Conservation (phyloP, 768 basidiomycete genomes). For the Baorangia bicolor region DNA sequence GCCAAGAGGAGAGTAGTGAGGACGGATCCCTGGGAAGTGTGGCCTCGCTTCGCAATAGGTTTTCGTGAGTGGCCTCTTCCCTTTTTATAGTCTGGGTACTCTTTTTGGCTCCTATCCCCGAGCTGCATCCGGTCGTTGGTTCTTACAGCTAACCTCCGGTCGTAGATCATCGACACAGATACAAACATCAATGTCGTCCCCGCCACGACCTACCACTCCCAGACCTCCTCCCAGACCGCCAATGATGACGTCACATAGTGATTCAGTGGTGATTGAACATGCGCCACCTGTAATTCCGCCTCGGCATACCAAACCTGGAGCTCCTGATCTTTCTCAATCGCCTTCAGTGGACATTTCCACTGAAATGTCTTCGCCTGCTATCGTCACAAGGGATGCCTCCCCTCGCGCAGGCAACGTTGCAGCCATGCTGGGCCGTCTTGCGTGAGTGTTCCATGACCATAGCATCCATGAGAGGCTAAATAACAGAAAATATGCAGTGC, state of each 20-base stretch:
- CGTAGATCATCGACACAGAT: conserved; percentile 10
- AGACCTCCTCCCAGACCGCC: conserved; percentile 15
- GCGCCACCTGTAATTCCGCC: conserved; percentile 14
- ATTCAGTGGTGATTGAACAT: conserved; percentile 13
- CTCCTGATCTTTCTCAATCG: conserved; percentile 4
- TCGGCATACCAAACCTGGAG: conserved; percentile 15
- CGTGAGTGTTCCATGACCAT: conserved; percentile 11
- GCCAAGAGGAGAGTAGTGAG: conserved; percentile 12
- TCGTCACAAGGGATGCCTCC: neutral
- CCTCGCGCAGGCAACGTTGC: conserved; percentile 32
- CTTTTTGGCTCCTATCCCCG: neutral
- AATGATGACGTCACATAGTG: conserved; percentile 21
- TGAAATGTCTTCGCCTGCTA: neutral
- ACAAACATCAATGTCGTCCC: conserved; percentile 7
- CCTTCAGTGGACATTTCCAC: neutral
- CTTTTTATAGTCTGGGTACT: neutral
- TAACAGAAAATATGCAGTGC: neutral
- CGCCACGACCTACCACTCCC: conserved; percentile 20
- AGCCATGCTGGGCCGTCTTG: conserved; percentile 37
- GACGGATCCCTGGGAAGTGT: conserved; percentile 29
- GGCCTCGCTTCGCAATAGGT: conserved; percentile 43
- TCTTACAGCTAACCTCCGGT: neutral
- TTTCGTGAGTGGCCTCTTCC: conserved; percentile 44
- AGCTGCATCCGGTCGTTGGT: neutral
- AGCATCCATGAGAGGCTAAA: neutral